Base-by-base conservation (phyloP, 306 rosid genomes). In the Casuarina equisetifolia region DNA sequence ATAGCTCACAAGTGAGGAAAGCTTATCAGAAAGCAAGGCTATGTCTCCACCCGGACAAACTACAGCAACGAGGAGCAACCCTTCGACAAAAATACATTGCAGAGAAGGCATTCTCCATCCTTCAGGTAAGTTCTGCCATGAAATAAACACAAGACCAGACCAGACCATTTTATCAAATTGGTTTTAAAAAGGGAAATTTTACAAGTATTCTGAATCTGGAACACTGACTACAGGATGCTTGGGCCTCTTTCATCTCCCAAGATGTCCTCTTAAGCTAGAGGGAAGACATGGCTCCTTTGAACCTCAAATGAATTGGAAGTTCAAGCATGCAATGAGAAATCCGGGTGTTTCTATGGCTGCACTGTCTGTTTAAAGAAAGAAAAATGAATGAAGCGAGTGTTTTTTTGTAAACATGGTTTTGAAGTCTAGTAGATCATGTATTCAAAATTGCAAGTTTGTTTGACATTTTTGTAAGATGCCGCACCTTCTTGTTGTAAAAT, bases 41-140 rank as follows among this genome's bases (percentile, higher is more conserved):
- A 59, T 91, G 97, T 76, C 89, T 92, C 77, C 97, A 91, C 80
- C 97, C 97, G 38, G 93, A 95, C 85, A 95, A 92, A 81, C 91
- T 95, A 58, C 98, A 92, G 72, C 98, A 95, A 84, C 89, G 93
- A 91, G 89, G 97, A 81, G 98, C 93, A 43, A 91, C 97, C 68
- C 42, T 64, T 48, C 64, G 84, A 49, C 97, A 95, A 78, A 95
- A 91, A 75, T 87, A 92, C 36, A 61, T 92, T 70, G 93, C 97
- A 40, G 88, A 78, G 25, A 90, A 86, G 84, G 96, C 93, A 44
- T 90, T 95, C 84, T 76, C 91, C 75, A 82, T 91, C 80, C 98
- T 95, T 68, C 98, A 95, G 95, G 98, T 89, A 73, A 50, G 54
- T 40, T 42, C 51, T 46, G n/a, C 12, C 52, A 1, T 63, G 32